phyloP scores from a whole-genome alignment of 441 rosid genomes.

The Metrosideros polymorpha region DNA sequence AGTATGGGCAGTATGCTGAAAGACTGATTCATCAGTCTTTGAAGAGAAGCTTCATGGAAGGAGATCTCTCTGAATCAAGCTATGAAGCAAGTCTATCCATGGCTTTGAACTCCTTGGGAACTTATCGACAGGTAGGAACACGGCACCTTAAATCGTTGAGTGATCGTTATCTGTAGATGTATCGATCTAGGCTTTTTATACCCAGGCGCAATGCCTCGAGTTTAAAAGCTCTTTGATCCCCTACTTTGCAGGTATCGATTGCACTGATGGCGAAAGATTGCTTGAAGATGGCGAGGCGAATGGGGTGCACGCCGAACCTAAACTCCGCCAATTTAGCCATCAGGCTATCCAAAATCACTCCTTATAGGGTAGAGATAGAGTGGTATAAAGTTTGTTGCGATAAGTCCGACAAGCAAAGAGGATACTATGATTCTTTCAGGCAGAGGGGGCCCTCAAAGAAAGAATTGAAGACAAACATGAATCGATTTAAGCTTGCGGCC shows the following conservation, averaged over 20 bases:
- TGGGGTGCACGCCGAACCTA: conserved; percentile 36
- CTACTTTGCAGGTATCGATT: conserved; percentile 19
- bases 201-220: too few species aligned
- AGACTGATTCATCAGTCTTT: conserved; percentile 32
- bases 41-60: conserved; percentile 24
- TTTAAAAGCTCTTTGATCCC: not conserved
- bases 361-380: conserved; percentile 49
- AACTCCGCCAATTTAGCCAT: conserved; percentile 47
- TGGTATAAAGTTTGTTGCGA: conserved; percentile 62
- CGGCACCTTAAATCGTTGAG: too few species aligned
- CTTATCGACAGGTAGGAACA: conserved; percentile 25
- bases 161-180: not conserved
- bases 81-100: conserved; percentile 49
- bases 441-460: conserved; percentile 26
- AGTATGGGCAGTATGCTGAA: conserved; percentile 41
- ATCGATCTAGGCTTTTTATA: not conserved
- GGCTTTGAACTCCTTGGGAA: conserved; percentile 52
- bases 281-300: conserved; percentile 31
- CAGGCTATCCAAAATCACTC: conserved; percentile 32
- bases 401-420: conserved; percentile 34
- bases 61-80: conserved; percentile 37
- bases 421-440: conserved; percentile 79
- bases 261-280: conserved; percentile 30
- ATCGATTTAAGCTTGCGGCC: conserved; percentile 37
- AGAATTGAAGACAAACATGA: conserved; percentile 39